Percentiles rank a stretch among this genome's conserved stretches.
phyloP scores from a whole-genome alignment of 768 basidiomycete genomes.

The Lentinula sp. region DNA sequence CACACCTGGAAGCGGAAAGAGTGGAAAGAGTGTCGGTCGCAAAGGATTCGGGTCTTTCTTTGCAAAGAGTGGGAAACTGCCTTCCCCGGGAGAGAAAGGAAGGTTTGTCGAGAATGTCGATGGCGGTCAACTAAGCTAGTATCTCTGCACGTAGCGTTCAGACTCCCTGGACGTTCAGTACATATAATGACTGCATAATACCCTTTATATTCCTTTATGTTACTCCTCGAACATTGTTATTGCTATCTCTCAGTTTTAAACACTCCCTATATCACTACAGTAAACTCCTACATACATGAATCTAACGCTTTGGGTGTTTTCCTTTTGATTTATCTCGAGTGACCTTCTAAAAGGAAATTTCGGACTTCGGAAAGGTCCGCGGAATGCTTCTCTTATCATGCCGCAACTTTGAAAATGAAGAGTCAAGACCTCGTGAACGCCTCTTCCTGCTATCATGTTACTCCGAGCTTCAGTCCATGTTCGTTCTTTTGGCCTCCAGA shows the following conservation, averaged over 20 bases:
- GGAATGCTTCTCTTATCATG: background rate
- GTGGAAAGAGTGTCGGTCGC: constrained; percentile 8
- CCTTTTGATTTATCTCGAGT: too few relatives aligned
- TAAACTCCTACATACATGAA: too few relatives aligned
- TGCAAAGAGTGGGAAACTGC: constrained; percentile 14
- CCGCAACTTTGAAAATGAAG: background rate
- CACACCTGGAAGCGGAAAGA: background rate
- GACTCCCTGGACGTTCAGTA: too few relatives aligned
- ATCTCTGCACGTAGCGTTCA: too few relatives aligned
- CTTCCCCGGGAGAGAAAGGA: constrained; percentile 21
- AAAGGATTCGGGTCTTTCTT: constrained; percentile 14
- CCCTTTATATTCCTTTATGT: too few relatives aligned
- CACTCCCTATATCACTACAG: too few relatives aligned
- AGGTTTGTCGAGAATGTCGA: constrained; percentile 33
- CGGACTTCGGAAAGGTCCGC: background rate
- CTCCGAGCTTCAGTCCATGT: background rate
- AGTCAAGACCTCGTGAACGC: background rate
- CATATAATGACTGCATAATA: too few relatives aligned
- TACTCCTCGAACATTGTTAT: too few relatives aligned
- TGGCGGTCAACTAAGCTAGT: background rate
- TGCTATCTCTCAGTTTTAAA: too few relatives aligned
- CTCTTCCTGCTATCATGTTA: background rate
- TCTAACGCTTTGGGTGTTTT: too few relatives aligned
- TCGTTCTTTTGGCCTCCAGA: background rate
- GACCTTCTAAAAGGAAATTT: background rate